Conservation (phyloP, 2,329 filamentous ascomycete species). For the Elsinoe fawcettii region DNA sequence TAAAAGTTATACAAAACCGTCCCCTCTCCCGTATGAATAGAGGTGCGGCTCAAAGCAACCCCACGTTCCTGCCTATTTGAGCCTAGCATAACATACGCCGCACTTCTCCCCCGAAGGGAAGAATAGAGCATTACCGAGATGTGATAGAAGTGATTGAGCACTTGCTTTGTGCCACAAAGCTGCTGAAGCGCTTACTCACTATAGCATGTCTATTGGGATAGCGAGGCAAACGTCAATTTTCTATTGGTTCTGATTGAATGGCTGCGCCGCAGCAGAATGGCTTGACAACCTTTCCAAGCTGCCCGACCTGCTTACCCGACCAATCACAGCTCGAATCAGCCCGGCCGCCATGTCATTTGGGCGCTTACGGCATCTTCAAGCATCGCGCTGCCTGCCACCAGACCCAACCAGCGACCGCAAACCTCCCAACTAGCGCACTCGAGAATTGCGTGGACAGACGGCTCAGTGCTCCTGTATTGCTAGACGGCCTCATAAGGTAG, state of each 20-base stretch:
- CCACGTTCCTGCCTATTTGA: not conserved
- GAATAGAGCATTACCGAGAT: not conserved
- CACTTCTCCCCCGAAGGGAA: not conserved
- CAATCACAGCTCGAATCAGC: not conserved
- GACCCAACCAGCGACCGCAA: conserved; percentile 1
- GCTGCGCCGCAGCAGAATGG: conserved; percentile 4
- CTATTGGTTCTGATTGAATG: not conserved
- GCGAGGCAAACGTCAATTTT: not conserved
- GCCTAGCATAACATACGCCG: not conserved
- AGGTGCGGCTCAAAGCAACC: not conserved
- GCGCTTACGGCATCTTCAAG: conserved; percentile 12
- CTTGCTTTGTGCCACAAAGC: not conserved
- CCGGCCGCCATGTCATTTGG: conserved; percentile 10
- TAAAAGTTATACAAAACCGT: no score
- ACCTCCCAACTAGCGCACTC: not conserved
- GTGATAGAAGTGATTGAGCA: not conserved
- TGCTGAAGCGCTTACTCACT: not conserved
- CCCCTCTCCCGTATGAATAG: not conserved
- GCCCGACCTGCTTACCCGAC: not conserved
- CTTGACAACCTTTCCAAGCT: conserved; percentile 4
- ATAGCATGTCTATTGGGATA: not conserved
- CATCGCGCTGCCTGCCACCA: conserved; percentile 11
- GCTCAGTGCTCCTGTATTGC: not conserved
- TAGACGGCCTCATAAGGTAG: not conserved
- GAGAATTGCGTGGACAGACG: not conserved